A percentile compares a stretch with the other conserved stretches of the same genome.
phyloP scores from a whole-genome alignment of 148 eudicot genomes.

The Dysphania ambrosioides region DNA sequence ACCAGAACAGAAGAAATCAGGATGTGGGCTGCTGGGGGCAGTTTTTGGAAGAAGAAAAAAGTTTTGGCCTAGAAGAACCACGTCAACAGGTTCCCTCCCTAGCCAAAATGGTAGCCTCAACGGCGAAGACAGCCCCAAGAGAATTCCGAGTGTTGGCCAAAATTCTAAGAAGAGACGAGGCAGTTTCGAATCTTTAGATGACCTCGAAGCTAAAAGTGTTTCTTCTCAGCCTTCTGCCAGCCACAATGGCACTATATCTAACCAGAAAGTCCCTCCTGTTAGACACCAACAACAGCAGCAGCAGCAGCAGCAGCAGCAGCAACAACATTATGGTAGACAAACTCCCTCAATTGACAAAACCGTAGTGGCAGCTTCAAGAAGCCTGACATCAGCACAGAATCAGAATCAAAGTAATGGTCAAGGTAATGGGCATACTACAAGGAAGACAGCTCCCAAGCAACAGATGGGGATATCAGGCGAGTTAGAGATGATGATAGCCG shows the following conservation, averaged over 20 bases:
- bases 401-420: constrained; percentile 31
- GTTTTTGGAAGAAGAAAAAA: constrained; percentile 61
- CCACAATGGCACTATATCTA: constrained; percentile 18
- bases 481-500: constrained; percentile 75
- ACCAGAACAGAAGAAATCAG: constrained; percentile 36
- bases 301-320: neutral
- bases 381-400: constrained; percentile 3
- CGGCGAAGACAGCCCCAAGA: constrained; percentile 22
- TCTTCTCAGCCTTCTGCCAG: constrained; percentile 19
- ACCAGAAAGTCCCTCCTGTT: constrained; percentile 18
- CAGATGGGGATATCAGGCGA: constrained; percentile 64
- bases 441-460: constrained; percentile 40
- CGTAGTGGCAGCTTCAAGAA: constrained; percentile 20
- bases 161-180: constrained; percentile 38
- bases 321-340: constrained; percentile 11
- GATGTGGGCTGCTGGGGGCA: constrained; percentile 65
- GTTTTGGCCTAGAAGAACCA: constrained; percentile 50
- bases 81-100: constrained; percentile 45
- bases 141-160: constrained; percentile 27
- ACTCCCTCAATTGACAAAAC: constrained; percentile 12
- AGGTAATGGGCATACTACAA: constrained; percentile 30
- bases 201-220: constrained; percentile 20
- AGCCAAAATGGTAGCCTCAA: constrained; percentile 15
- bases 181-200: constrained; percentile 48
- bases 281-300: constrained; percentile 26